Evolutionary conservation across 768 basidiomycete genomes (phyloP).

Genomic region (Suillus lakei): DNA sequence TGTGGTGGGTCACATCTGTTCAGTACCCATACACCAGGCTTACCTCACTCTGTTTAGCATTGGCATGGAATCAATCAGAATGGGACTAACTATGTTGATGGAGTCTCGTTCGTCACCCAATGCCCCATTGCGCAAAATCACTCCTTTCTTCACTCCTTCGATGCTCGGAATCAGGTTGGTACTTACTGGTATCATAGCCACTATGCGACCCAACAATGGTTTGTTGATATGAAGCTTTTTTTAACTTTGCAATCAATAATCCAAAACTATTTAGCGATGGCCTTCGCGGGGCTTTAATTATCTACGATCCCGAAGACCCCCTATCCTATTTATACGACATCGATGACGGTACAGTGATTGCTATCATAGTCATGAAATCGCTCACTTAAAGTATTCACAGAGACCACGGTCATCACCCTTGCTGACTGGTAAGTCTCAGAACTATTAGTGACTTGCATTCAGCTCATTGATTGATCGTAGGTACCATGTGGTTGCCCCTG

Average conservation of each 20-base stretch:
- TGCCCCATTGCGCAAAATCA: constrained; percentile 46
- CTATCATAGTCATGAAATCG: neutral
- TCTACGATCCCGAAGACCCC: constrained; percentile 27
- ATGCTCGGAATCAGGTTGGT: constrained; percentile 36
- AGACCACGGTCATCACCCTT: constrained; percentile 51
- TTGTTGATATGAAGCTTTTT: constrained; percentile 35
- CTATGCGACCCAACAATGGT: constrained; percentile 31
- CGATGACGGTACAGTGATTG: constrained; percentile 17
- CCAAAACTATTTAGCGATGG: constrained; percentile 5
- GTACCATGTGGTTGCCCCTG: constrained; percentile 18
- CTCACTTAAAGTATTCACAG: constrained; percentile 24
- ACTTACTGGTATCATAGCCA: constrained; percentile 44
- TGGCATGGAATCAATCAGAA: constrained; percentile 49
- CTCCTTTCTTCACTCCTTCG: constrained; percentile 47
- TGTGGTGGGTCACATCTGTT: constrained; percentile 20
- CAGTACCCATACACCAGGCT: neutral
- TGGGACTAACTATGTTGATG: constrained; percentile 46
- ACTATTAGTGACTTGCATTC: constrained; percentile 11
- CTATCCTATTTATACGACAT: constrained; percentile 19
- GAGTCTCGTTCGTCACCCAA: constrained; percentile 41
- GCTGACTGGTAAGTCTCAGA: constrained; percentile 46
- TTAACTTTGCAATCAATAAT: neutral
- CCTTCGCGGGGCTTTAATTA: constrained; percentile 14
- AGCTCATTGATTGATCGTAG: constrained; percentile 41
- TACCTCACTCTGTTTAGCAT: constrained; percentile 12